These are phyloP conservation scores for Exophiala sp. DNA, from an alignment of 2,329 filamentous ascomycete genomes.

Conservation along the genomic window DNA sequence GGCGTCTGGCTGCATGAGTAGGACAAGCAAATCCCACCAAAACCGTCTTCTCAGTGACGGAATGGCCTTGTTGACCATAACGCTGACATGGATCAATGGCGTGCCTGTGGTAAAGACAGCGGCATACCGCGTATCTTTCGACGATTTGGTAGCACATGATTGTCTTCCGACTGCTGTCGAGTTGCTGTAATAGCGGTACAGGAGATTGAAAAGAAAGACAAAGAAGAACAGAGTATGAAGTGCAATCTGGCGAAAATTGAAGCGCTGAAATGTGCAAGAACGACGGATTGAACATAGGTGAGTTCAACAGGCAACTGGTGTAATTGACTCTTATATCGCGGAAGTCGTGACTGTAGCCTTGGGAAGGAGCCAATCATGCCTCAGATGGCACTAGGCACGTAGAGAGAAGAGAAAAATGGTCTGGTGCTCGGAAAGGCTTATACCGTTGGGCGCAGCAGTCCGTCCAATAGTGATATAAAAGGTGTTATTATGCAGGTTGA, in stretches of 20 bases:
- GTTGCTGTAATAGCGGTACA: conserved; percentile 3
- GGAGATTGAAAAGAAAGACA: neutral
- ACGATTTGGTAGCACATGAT: conserved; percentile 82
- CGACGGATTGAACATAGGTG: conserved; percentile 13
- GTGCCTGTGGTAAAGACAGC: conserved; percentile 84
- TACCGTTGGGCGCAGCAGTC: conserved; percentile 8
- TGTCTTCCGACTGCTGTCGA: neutral
- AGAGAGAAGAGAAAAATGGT: conserved; percentile 1
- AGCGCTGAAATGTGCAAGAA: conserved; percentile 7
- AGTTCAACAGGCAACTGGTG: conserved; percentile 15
- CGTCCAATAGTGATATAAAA: conserved; percentile 14
- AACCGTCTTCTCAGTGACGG: conserved; percentile 69
- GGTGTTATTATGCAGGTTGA: conserved; percentile 7
- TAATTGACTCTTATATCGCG: conserved; percentile 18
- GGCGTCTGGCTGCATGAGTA: conserved; percentile 41
- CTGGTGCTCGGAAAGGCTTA: conserved; percentile 11
- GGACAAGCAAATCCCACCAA: conserved; percentile 78
- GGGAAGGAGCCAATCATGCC: conserved; percentile 19
- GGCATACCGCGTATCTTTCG: conserved; percentile 81
- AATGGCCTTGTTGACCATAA: conserved; percentile 71
- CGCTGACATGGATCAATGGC: conserved; percentile 76
- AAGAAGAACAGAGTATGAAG: neutral
- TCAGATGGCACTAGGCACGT: conserved; percentile 6
- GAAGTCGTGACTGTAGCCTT: conserved; percentile 21
- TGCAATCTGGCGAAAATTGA: conserved; percentile 3